These are phyloP conservation scores for Colletotrichum kahawae DNA, from an alignment of 2,329 filamentous ascomycete genomes.

Conservation along the genomic window DNA sequence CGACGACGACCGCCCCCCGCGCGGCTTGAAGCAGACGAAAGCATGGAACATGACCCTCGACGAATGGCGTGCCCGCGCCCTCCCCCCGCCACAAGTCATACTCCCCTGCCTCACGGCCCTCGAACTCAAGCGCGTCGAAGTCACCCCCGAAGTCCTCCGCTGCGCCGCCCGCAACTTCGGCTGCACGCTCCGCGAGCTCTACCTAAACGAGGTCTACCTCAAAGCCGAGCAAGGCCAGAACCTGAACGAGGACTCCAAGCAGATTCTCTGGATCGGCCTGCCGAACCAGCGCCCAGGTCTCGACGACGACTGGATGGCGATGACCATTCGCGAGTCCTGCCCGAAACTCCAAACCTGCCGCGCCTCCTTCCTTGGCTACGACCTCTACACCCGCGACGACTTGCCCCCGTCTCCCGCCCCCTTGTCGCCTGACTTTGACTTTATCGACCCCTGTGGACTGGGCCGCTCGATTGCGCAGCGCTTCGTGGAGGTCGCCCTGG, in stretches of 20 bases:
- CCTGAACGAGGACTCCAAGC: slow-evolving; percentile 35
- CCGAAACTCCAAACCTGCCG: slow-evolving; percentile 45
- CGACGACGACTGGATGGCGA: slow-evolving; percentile 47
- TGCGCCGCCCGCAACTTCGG: slow-evolving; percentile 38
- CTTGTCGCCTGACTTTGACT: slow-evolving; percentile 37
- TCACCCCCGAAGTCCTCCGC: slow-evolving; percentile 40
- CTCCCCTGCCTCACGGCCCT: slow-evolving; percentile 44
- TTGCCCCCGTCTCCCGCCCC: slow-evolving; percentile 23
- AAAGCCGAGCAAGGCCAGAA: slow-evolving; percentile 42
- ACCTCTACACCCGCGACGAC: slow-evolving; percentile 41
- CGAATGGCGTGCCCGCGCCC: slow-evolving; percentile 43
- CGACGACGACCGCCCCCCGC: slow-evolving; percentile 42
- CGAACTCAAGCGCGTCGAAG: slow-evolving; percentile 48
- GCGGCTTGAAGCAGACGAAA: slow-evolving; percentile 42
- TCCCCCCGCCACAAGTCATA: slow-evolving; percentile 41
- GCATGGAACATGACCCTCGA: slow-evolving; percentile 38
- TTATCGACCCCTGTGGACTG: slow-evolving; percentile 45
- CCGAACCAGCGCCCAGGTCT: slow-evolving; percentile 44
- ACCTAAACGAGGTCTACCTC: slow-evolving; percentile 48
- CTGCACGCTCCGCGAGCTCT: slow-evolving; percentile 47
- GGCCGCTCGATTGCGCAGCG: slow-evolving; percentile 47
- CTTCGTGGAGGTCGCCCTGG: slow-evolving; percentile 50
- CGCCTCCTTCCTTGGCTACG: slow-evolving; percentile 49
- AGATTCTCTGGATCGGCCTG: slow-evolving; percentile 50
- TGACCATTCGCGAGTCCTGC: slow-evolving; percentile 39